Conservation (phyloP, 129 eudicot species). For the Flaveria trinervia region DNA sequence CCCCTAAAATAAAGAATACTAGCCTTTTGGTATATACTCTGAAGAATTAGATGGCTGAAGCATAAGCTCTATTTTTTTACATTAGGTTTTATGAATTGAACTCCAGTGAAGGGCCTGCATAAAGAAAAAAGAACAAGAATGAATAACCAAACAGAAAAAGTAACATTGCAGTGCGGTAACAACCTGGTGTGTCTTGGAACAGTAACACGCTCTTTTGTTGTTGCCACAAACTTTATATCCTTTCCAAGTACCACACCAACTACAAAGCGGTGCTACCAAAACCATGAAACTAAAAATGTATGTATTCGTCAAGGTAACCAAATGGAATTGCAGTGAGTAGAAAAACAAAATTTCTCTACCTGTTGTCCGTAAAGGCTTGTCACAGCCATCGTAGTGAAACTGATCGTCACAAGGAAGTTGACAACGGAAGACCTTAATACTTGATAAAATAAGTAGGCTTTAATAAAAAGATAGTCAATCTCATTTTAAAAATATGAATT, state of each 20-base stretch:
- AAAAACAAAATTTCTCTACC: constrained; percentile 39
- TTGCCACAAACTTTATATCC: constrained; percentile 79
- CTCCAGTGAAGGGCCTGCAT: constrained; percentile 71
- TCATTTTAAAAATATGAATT: background rate
- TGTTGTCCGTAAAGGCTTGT: constrained; percentile 52
- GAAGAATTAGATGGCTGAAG: constrained; percentile 41
- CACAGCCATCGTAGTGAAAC: constrained; percentile 69
- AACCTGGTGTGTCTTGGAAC: constrained; percentile 88
- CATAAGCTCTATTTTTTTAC: constrained; percentile 39
- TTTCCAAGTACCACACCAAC: constrained; percentile 98
- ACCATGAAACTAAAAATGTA: constrained; percentile 18
- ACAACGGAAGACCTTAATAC: constrained; percentile 86
- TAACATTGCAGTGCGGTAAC: constrained; percentile 7
- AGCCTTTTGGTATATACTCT: constrained; percentile 44
- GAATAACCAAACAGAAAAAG: background rate
- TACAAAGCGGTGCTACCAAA: constrained; percentile 67
- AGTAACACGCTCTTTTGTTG: constrained; percentile 72
- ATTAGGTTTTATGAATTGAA: constrained; percentile 53
- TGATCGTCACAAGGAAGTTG: constrained; percentile 66
- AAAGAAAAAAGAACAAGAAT: background rate
- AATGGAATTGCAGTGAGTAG: background rate
- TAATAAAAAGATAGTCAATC: background rate
- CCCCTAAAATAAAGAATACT: constrained; percentile 23
- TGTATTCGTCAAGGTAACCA: background rate
- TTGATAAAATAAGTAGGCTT: constrained; percentile 22